A percentile compares a stretch with the other conserved stretches of the same genome.
Evolutionary conservation across 345 rosid species (phyloP).

Genomic region (Gossypium anomalum): DNA sequence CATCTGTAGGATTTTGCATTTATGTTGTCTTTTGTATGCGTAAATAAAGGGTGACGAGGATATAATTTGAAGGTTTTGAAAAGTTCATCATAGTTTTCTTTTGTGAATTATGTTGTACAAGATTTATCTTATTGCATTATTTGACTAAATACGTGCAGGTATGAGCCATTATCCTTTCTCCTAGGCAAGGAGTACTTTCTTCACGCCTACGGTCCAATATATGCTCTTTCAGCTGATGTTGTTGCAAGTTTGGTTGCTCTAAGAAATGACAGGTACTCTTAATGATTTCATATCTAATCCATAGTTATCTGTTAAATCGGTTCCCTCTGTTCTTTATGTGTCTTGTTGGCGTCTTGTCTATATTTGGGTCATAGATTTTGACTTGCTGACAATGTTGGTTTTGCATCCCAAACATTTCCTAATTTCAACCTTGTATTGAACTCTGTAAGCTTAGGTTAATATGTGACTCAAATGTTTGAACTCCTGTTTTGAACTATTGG

Average conservation of each 20-base stretch:
- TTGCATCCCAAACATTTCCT: neutral
- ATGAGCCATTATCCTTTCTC: conserved; percentile 64
- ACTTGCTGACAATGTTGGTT: neutral
- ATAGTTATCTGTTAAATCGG: neutral
- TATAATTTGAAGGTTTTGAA: neutral
- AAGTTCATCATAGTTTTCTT: neutral
- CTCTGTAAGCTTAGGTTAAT: neutral
- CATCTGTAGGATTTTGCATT: neutral
- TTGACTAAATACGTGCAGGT: conserved; percentile 45
- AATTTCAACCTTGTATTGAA: neutral
- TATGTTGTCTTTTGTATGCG: neutral
- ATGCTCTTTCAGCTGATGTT: conserved; percentile 86
- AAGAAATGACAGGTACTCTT: conserved; percentile 63
- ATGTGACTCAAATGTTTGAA: neutral
- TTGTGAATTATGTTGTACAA: neutral
- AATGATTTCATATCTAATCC: neutral
- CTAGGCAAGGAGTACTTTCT: conserved; percentile 84
- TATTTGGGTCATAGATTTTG: neutral
- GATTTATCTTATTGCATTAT: neutral
- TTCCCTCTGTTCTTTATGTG: neutral
- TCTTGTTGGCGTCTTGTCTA: neutral
- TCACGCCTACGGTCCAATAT: conserved; percentile 89
- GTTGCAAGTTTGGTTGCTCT: conserved; percentile 77
- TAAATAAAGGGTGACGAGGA: neutral
- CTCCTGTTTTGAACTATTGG: neutral